Evolutionary conservation across 106 monocot species (phyloP), one percentile per base, ranked within the genome.

Genomic region (Iris macrosiphon): DNA sequence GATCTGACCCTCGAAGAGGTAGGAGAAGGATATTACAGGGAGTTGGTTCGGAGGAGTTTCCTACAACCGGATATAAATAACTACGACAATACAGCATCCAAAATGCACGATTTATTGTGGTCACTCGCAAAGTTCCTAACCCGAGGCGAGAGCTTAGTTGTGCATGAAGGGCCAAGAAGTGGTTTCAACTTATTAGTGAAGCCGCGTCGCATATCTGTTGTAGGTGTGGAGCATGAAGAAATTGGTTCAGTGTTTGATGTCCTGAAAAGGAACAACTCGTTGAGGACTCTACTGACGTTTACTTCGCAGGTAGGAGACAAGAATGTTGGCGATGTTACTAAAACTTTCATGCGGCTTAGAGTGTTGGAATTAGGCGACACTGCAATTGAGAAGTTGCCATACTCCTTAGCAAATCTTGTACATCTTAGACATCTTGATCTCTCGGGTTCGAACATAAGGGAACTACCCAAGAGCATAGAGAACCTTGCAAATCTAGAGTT

Each of bases 381-480:
- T 0, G 27, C 2, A 3, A 25, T 72, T 34, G 51, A 58, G 41
- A 25, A 23, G 31, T 29, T 72, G 21, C n/a, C n/a, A n/a, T n/a
- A n/a, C n/a, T n/a, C n/a, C n/a, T n/a, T n/a, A n/a, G n/a, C 23
- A 7, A 40, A 15, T 20, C 42, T 72, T 6, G 16, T 49, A 37
- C 58, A 65, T 16, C 38, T 72, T 23, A 57, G 72, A 18, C 45
- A 42, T 45, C 23, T 72, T 2, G 19, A 58, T 13, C 40, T n/a
- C n/a, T n/a, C n/a, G n/a, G n/a, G n/a, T n/a, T n/a, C n/a, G n/a
- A n/a, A n/a, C n/a, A n/a, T n/a, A n/a, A n/a, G n/a, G n/a, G n/a
- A n/a, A n/a, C n/a, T n/a, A n/a, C n/a, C n/a, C n/a, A n/a, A n/a
- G n/a, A n/a, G n/a, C n/a, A n/a, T n/a, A n/a, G n/a, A n/a, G n/a